Percentiles rank a stretch among this genome's conserved stretches.
Conservation (phyloP, 2,329 filamentous ascomycete genomes). For the Amesomyces nigricolor region DNA sequence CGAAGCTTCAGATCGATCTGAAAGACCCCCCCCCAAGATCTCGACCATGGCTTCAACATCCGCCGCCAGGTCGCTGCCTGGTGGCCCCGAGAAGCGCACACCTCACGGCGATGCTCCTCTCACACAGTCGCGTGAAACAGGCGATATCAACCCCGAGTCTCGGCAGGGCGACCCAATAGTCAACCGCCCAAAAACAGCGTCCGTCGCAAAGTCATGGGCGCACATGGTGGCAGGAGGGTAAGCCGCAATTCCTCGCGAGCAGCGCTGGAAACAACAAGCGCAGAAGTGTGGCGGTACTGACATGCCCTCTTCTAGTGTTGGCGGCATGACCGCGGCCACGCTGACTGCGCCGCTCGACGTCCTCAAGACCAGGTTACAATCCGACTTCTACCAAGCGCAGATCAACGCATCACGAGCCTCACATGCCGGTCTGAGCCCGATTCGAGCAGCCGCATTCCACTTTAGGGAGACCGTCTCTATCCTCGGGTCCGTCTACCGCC, state of each 20-base stretch:
- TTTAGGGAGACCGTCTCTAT: constrained; percentile 84
- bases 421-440: constrained; percentile 54
- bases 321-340: constrained; percentile 87
- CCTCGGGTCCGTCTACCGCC: constrained; percentile 68
- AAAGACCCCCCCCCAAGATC: not conserved
- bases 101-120: constrained; percentile 30
- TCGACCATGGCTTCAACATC: constrained; percentile 22
- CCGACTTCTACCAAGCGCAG: constrained; percentile 88
- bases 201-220: constrained; percentile 75
- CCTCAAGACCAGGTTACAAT: constrained; percentile 87
- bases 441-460: constrained; percentile 65
- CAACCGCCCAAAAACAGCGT: constrained; percentile 36
- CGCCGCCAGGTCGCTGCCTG: constrained; percentile 19
- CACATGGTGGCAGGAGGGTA: constrained; percentile 90
- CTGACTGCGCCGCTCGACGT: constrained; percentile 93
- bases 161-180: constrained; percentile 20
- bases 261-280: not conserved
- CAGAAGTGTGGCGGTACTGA: constrained; percentile 3
- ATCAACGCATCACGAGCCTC: constrained; percentile 62
- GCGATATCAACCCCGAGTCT: constrained; percentile 44
- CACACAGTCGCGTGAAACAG: constrained; percentile 57
- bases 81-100: constrained; percentile 10
- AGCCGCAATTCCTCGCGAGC: constrained; percentile 28
- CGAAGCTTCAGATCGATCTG: not conserved
- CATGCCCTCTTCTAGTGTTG: constrained; percentile 38